Conservation (phyloP, 306 rosid species). For the Pterocarpus santalinus region DNA sequence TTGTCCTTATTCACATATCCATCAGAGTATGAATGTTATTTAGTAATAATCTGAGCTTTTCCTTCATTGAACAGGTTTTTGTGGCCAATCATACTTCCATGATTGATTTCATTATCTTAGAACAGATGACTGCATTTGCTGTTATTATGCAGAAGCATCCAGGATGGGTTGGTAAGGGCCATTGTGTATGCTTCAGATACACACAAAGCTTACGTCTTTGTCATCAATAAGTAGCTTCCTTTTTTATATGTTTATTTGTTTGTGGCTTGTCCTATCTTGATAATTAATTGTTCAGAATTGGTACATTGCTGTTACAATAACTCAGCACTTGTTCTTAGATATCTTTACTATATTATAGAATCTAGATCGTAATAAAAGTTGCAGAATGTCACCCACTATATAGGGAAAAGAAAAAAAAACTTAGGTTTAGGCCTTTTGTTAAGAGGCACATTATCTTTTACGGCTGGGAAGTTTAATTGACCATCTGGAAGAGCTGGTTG, state of each 20-base stretch:
- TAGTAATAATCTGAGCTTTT: slow-evolving; percentile 33
- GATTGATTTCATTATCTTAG: slow-evolving; percentile 91
- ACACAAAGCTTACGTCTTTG: neutral
- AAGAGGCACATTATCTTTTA: neutral
- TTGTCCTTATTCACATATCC: slow-evolving; percentile 27
- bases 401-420: slow-evolving; percentile 1
- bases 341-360: neutral
- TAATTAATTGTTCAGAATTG: neutral
- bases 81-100: slow-evolving; percentile 92
- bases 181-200: neutral
- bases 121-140: slow-evolving; percentile 94
- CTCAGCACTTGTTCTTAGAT: neutral
- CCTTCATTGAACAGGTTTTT: slow-evolving; percentile 70
- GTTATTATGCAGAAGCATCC: slow-evolving; percentile 94
- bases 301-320: neutral
- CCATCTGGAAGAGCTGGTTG: too few relatives aligned
- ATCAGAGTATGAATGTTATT: slow-evolving; percentile 24
- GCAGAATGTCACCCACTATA: neutral
- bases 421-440: slow-evolving; percentile 18
- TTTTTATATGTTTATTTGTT: neutral
- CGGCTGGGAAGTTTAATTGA: neutral
- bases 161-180: slow-evolving; percentile 86
- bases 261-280: slow-evolving; percentile 4
- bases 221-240: neutral
- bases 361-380: neutral